Conservation (phyloP, 2,329 filamentous ascomycete genomes). For the Fusarium torreyae region DNA sequence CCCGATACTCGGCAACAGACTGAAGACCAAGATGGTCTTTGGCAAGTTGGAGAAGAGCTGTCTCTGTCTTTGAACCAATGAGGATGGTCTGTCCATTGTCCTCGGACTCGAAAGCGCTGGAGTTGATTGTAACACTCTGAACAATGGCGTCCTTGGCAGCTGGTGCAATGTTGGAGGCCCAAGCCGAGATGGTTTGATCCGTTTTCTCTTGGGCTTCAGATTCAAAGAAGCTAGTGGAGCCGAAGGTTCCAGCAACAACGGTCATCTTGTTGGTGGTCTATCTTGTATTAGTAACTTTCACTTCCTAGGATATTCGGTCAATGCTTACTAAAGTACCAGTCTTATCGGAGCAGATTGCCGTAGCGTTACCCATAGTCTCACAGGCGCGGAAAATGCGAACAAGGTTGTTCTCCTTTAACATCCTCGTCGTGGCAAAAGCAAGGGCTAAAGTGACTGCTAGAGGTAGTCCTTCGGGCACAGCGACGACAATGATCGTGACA, state of each 20-base stretch:
- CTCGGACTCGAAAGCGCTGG: constrained; percentile 82
- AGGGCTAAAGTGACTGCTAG: constrained; percentile 83
- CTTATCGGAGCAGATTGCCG: constrained; percentile 78
- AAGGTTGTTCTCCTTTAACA: constrained; percentile 83
- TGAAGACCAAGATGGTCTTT: constrained; percentile 77
- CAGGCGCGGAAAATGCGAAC: constrained; percentile 83
- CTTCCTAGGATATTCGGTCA: too few relatives aligned
- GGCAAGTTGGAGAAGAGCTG: constrained; percentile 77
- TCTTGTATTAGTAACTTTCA: too few relatives aligned
- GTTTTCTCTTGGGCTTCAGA: constrained; percentile 59
- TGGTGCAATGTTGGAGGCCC: constrained; percentile 44
- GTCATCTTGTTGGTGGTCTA: constrained; percentile 74
- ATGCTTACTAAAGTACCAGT: constrained; percentile 67
- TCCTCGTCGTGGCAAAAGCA: constrained; percentile 81
- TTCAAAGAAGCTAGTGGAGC: constrained; percentile 64
- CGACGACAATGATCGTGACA: constrained; percentile 84
- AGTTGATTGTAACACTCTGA: constrained; percentile 71
- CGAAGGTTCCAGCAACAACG: constrained; percentile 72
- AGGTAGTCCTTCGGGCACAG: constrained; percentile 82
- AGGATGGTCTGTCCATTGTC: constrained; percentile 75
- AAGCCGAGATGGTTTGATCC: not conserved
- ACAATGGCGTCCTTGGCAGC: constrained; percentile 48
- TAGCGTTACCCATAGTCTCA: constrained; percentile 85
- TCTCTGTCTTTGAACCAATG: constrained; percentile 84
- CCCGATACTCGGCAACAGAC: constrained; percentile 73